Base-by-base conservation (phyloP, 805 yeast genomes). In the Middelhovenomyces tepae region DNA sequence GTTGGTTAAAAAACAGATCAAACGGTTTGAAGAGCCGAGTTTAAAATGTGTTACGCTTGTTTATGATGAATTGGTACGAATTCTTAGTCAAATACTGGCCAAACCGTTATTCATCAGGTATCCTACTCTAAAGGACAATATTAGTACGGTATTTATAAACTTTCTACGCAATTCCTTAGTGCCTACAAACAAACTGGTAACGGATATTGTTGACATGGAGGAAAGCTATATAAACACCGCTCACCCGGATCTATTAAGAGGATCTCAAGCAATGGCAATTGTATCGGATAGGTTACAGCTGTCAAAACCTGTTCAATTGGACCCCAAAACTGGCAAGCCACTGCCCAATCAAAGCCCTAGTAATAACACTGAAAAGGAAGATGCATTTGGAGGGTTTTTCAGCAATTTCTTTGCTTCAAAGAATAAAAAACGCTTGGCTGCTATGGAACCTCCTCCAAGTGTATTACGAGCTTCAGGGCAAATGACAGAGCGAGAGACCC, bases 361-460 rank as follows among this genome's bases (percentile, higher is more conserved):
- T 3, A 33, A 33, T 9, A 38, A 35, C 16, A 15, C 37, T 14
- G 50, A 51, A 29, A 40, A 49, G 22, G 73, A 68, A 18, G 79
- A 81, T 38, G 66, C 66, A 34, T 44, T 65, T 22, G 73, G 76
- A 33, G 94, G 96, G 2, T 91, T 89, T 62, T 91, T 91, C 55
- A 94, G 96, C 34, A 95, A 95, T 3, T 83, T 91, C 54, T 89
- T 91, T 61, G 74, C 93, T 8, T 76, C 93, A 3, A 86, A 89
- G 60, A 85, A 84, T 59, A 89, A 85, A 63, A 86, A 86, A 71
- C 78, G 93, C 57, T 67, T 87, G 45, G 95, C 91, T 18, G 78
- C 85, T 8, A 80, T 89, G 84, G 97, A 89, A 58, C 85, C 96
- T 3, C 98, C 98, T 30, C 98, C 98, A 23, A 75, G 93, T 19